Percentiles rank a stretch among this genome's conserved stretches.
These are phyloP conservation scores for Colletotrichum sp. DNA, from an alignment of 2,329 filamentous ascomycete genomes.

Conservation along the genomic window DNA sequence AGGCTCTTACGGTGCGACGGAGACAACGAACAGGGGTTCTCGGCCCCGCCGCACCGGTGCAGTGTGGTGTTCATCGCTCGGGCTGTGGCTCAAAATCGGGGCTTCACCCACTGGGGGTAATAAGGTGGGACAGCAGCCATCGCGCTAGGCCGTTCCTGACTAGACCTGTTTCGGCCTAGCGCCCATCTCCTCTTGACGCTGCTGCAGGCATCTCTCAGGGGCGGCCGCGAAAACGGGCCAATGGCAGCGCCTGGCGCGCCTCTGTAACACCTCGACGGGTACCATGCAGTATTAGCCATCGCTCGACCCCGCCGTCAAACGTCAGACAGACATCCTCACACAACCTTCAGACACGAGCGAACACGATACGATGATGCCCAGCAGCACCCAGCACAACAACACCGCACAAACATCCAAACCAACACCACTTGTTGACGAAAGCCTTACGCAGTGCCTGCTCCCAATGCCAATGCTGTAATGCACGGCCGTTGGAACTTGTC, in stretches of 20 bases:
- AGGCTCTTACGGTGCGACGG: constrained; percentile 14
- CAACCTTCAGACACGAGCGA: constrained; percentile 21
- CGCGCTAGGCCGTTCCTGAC: constrained; percentile 3
- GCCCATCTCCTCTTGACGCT: neutral
- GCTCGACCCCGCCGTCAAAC: constrained; percentile 46
- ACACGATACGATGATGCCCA: neutral
- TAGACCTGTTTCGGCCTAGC: neutral
- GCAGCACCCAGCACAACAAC: neutral
- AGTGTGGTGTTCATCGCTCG: neutral
- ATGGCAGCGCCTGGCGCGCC: constrained; percentile 36
- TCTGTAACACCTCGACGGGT: constrained; percentile 39
- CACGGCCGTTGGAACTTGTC: neutral
- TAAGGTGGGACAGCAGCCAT: neutral
- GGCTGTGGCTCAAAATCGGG: neutral
- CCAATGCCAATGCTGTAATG: neutral
- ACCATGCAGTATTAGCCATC: constrained; percentile 32
- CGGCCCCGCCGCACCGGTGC: constrained; percentile 15
- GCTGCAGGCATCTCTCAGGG: constrained; percentile 6
- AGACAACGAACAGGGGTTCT: neutral
- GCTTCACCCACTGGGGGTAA: neutral
- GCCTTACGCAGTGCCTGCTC: neutral
- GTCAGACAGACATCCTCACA: constrained; percentile 29
- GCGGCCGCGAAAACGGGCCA: constrained; percentile 25
- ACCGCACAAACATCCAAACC: neutral
- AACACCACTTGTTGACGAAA: neutral